Percentiles rank a stretch among this genome's conserved stretches.
These are phyloP conservation scores for Spinacia oleracea DNA, from an alignment of 179 eudicot species.

Conservation along the genomic window DNA sequence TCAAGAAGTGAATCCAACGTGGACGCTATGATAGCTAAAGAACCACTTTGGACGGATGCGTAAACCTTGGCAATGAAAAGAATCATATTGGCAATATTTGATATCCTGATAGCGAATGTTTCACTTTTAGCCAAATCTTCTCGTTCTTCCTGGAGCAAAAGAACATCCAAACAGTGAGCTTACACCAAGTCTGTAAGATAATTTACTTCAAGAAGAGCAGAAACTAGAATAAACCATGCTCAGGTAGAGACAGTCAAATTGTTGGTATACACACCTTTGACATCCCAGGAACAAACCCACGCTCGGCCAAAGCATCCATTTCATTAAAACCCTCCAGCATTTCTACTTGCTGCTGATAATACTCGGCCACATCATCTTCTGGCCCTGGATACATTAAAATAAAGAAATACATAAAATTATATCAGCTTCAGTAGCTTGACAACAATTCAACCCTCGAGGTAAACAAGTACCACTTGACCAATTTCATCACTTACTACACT, in stretches of 20 bases:
- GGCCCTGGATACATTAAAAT: constrained; percentile 39
- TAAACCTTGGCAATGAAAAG: constrained; percentile 82
- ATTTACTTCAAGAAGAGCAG: neutral
- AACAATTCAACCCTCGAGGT: neutral
- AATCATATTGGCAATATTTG: constrained; percentile 81
- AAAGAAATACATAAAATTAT: neutral
- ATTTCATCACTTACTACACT: neutral
- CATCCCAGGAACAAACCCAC: constrained; percentile 82
- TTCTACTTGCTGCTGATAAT: constrained; percentile 89
- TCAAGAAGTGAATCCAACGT: constrained; percentile 97
- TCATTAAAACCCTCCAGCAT: constrained; percentile 80
- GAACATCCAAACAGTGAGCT: constrained; percentile 9
- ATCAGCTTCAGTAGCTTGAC: constrained; percentile 5
- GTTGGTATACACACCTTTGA: constrained; percentile 49
- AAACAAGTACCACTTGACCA: constrained; percentile 1
- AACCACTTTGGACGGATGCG: constrained; percentile 83
- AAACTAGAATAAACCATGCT: constrained; percentile 15
- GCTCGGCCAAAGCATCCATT: constrained; percentile 88
- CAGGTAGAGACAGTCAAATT: neutral
- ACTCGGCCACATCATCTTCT: constrained; percentile 81
- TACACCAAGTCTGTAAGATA: constrained; percentile 4
- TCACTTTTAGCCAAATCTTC: constrained; percentile 71
- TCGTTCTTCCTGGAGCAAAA: constrained; percentile 65
- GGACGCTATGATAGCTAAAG: constrained; percentile 94
- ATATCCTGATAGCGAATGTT: constrained; percentile 72